Evolutionary conservation across 2,329 filamentous ascomycete genomes (phyloP).

Genomic region (Ceratocystis alfenasii): DNA sequence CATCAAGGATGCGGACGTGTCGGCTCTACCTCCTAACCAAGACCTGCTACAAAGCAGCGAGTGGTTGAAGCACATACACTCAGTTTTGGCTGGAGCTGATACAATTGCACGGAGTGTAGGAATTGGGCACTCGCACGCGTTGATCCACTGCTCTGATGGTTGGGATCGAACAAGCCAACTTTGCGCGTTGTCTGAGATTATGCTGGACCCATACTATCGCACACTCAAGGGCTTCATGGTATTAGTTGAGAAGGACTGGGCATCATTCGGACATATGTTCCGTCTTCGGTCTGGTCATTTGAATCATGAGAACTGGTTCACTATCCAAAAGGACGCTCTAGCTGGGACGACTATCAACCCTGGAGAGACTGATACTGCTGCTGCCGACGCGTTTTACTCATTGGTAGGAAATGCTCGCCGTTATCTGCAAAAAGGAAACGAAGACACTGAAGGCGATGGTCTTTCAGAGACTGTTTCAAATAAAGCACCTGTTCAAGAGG

Average conservation of each 20-base stretch:
- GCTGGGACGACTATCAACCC: conserved; percentile 51
- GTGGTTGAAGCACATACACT: conserved; percentile 82
- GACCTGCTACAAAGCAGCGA: conserved; percentile 71
- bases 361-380: conserved; percentile 45
- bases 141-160: conserved; percentile 96
- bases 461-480: conserved; percentile 32
- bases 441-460: conserved; percentile 49
- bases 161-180: conserved; percentile 97
- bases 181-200: conserved; percentile 79
- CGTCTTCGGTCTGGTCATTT: conserved; percentile 79
- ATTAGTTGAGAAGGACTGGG: conserved; percentile 91
- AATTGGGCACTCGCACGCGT: conserved; percentile 81
- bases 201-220: conserved; percentile 89
- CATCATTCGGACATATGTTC: conserved; percentile 98
- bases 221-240: conserved; percentile 92
- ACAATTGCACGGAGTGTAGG: conserved; percentile 81
- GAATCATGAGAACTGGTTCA: conserved; percentile 89
- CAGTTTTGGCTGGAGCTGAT: conserved; percentile 70
- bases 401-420: conserved; percentile 74
- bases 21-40: conserved; percentile 66
- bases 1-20: conserved; percentile 83
- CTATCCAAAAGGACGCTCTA: conserved; percentile 67
- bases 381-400: conserved; percentile 69
- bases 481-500: conserved; percentile 43
- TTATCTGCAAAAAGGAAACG: conserved; percentile 57